Base-by-base conservation (phyloP, 805 yeast species). In the Hanseniaspora guilliermondii region DNA sequence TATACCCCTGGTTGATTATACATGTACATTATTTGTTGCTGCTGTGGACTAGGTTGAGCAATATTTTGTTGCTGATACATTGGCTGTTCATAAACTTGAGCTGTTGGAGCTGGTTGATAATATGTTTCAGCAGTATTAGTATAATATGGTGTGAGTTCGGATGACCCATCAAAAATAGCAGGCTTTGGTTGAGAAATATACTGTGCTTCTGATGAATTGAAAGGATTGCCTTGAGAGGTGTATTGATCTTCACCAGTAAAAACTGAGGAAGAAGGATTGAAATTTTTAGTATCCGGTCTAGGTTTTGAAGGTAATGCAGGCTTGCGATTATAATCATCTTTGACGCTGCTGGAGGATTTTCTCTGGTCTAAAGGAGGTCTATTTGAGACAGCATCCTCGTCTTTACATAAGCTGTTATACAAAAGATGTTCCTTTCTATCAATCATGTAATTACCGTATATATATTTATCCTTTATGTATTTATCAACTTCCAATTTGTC, bases 121-220 rank as follows among this genome's bases (percentile, higher is more conserved):
- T 83, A 84, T 4, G 82, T 67, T 47, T 78, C 75, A 12, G 91
- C 89, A 0, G 87, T 82, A 7, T 75, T 70, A 2, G 88, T 87
- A 60, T 82, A 73, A 63, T 80, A 84, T 62, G 83, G 91, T 69
- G 83, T 66, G 73, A 79, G 65, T 71, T 83, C 52, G 65, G 76
- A 68, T 58, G 69, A 55, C 37, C 69, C 62, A 56, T 62, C 64
- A 49, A 62, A 64, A 7, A 59, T 63, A 11, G 61, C 69, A 57
- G 57, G 60, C 53, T 38, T 61, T 24, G 58, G 64, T 46, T 58
- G 62, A 30, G 50, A 52, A 39, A 16, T 19, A n/a, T 16, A 39
- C n/a, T 39, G 42, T 49, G 53, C 57, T 42, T 49, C 45, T 47
- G 53, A 40, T 6, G 67, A 38, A 24, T 41, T 49, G 11, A 12